Percentiles rank a stretch among this genome's conserved stretches.
Evolutionary conservation across 176 grass and related monocot genomes (phyloP).

Genomic region (Lolium rigidum): DNA sequence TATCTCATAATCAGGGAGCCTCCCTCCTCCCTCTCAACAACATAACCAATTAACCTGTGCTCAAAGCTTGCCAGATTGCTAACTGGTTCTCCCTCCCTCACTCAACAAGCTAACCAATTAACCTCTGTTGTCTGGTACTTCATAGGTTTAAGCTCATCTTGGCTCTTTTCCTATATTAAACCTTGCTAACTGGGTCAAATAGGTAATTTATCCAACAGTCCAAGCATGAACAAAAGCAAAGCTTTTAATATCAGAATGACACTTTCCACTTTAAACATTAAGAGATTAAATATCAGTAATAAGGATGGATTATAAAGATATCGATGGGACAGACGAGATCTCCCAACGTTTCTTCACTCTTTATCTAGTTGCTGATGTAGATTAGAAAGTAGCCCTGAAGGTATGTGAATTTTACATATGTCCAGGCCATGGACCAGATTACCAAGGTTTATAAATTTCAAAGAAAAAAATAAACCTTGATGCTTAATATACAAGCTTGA

Average conservation of each 20-base stretch:
- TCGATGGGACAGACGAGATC: neutral
- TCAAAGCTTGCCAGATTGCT: too few relatives aligned
- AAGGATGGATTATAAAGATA: neutral
- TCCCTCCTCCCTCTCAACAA: too few relatives aligned
- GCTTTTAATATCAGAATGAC: neutral
- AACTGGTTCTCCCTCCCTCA: neutral
- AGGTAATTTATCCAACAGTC: neutral
- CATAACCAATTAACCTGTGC: neutral
- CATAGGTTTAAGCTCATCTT: too few relatives aligned
- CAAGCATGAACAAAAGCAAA: neutral
- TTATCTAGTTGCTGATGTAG: constrained; percentile 6
- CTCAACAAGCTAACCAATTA: neutral
- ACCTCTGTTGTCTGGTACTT: too few relatives aligned
- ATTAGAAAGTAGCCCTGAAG: neutral
- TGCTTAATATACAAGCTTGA: constrained; percentile 2
- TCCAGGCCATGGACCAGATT: neutral
- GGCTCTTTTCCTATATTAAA: too few relatives aligned
- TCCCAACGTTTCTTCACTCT: neutral
- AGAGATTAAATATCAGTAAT: too few relatives aligned
- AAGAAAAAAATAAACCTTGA: constrained; percentile 7
- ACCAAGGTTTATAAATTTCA: neutral
- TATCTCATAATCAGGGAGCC: too few relatives aligned
- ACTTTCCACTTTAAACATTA: constrained; percentile 1
- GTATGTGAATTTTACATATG: neutral
- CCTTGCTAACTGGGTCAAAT: neutral